Conservation (phyloP, 192 early-diverging fungal genomes). For the Backusella circina region DNA sequence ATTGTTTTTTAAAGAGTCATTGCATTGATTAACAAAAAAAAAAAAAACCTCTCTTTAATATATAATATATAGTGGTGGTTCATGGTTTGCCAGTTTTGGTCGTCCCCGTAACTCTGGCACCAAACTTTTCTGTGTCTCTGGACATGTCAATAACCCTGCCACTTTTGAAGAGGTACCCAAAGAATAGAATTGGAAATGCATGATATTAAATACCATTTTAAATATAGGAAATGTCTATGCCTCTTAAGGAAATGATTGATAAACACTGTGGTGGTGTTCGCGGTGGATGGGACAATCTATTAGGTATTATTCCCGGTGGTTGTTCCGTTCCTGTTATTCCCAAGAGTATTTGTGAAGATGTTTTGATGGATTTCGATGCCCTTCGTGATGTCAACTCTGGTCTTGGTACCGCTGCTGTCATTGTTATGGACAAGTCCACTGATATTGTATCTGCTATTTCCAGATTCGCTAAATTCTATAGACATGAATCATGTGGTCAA, state of each 20-base stretch:
- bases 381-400: constrained; percentile 91
- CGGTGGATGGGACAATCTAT: constrained; percentile 98
- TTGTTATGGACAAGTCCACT: constrained; percentile 98
- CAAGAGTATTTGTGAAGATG: constrained; percentile 81
- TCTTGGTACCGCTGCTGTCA: constrained; percentile 92
- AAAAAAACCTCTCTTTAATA: background rate
- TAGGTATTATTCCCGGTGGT: constrained; percentile 96
- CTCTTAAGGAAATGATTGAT: constrained; percentile 88
- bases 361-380: constrained; percentile 99
- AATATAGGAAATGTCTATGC: constrained; percentile 86
- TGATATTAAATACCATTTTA: background rate
- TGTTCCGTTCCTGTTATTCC: constrained; percentile 91
- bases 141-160: constrained; percentile 97
- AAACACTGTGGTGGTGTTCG: constrained; percentile 95
- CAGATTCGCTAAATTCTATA: constrained; percentile 89
- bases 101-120: constrained; percentile 92
- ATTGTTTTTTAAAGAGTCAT: too few relatives aligned
- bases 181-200: background rate
- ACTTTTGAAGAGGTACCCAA: constrained; percentile 86
- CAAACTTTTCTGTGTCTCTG: constrained; percentile 96
- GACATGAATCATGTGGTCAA: constrained; percentile 98
- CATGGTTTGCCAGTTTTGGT: constrained; percentile 94
- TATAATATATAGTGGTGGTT: constrained; percentile 63
- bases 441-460: constrained; percentile 94
- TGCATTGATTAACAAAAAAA: too few relatives aligned